A percentile compares a stretch with the other conserved stretches of the same genome.
These are phyloP conservation scores for Hibiscus tridactylites DNA, from an alignment of 345 rosid genomes.

Conservation along the genomic window DNA sequence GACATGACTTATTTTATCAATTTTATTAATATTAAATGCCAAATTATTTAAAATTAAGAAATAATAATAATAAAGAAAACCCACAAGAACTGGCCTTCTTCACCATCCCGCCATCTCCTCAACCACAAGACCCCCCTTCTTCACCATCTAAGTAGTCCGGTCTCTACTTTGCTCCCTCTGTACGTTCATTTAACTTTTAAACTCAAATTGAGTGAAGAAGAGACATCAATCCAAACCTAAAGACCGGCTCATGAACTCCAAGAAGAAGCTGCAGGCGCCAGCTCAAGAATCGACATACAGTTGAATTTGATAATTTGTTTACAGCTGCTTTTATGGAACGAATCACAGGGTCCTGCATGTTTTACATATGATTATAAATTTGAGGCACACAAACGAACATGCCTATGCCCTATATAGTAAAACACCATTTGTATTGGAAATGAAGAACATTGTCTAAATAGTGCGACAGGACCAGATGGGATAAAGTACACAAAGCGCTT, in stretches of 20 bases:
- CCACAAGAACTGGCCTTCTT: no score
- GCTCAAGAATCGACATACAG: constrained; percentile 14
- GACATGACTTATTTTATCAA: no score
- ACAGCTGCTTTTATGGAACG: constrained; percentile 60
- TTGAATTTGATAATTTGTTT: constrained; percentile 56
- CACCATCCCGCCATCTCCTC: no score
- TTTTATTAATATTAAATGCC: no score
- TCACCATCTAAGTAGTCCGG: no score
- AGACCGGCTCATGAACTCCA: constrained; percentile 19
- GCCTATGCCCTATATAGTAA: no score
- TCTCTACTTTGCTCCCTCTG: no score
- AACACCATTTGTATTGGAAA: no score
- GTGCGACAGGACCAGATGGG: constrained; percentile 28
- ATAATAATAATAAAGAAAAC: no score
- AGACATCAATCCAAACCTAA: constrained; percentile 19
- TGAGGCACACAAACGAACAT: background rate
- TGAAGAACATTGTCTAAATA: constrained; percentile 2
- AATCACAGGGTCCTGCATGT: constrained; percentile 58
- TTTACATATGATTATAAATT: background rate
- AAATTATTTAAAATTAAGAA: no score
- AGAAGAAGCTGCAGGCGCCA: background rate
- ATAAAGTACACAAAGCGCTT: background rate
- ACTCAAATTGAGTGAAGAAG: constrained; percentile 30
- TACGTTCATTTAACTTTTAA: constrained; percentile 26
- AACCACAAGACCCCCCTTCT: no score